Evolutionary conservation across 257 asterid species (phyloP), one percentile per base, ranked within the genome.

Genomic region (Knoxia roxburghii): DNA sequence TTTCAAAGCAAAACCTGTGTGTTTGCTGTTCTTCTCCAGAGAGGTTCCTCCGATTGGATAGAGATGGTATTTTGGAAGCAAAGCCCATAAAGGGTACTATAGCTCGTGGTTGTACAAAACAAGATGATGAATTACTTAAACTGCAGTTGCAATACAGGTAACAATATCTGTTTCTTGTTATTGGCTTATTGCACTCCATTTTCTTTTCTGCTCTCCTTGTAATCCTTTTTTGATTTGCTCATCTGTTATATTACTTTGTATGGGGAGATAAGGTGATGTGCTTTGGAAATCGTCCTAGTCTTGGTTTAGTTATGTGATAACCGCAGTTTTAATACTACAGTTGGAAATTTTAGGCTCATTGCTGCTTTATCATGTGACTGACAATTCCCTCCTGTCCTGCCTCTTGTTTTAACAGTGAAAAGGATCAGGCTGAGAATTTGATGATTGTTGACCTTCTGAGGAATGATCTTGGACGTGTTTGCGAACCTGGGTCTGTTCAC

Each of bases 11-110:
- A 66, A 77, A 87, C 67, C 79, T 94, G 41, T 75, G 73, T 61
- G 82, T 94, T 54, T 90, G 99, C 75, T 90, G 90, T 76, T 90
- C 99, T 50, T 90, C 99, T 13, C 99, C 99, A 23, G 99, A 94
- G 78, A 85, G 99, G 78, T 94, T 94, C 78, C 78, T 94, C 64
- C 83, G 85, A 71, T 70, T 94, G 89, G 95, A 94, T 50, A 77
- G 80, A 75, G 73, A 88, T 48, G 97, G 93, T 32, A 56, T 88
- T 69, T 75, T 94, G 71, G 99, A 94, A 81, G 99, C 99, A 21
- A 94, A 90, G 79, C 97, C 97, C 35, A 94, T 94, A 58, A 94
- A 94, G 76, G 99, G 97, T 33, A 94, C 97, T 55, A 79, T 85
- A 75, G 91, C 97, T 77, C 99, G 99, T 64, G 97, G 99, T 56